Base-by-base conservation (phyloP, 2,329 filamentous ascomycete species). In the Graphiopsis chlorocephala region DNA sequence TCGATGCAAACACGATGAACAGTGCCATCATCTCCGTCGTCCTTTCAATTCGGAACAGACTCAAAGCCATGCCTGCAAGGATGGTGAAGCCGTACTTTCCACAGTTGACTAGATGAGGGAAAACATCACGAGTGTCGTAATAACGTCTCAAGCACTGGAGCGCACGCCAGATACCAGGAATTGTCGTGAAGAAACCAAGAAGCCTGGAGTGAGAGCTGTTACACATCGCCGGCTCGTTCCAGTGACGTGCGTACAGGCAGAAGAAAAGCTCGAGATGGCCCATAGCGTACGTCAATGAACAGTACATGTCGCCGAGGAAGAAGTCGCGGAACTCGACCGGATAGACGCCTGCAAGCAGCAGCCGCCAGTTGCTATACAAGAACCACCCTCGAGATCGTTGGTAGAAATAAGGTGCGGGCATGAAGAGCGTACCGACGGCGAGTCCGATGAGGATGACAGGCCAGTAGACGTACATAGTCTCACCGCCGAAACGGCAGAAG, bases 321-420 rank as follows among this genome's bases (percentile, higher is more conserved):
- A 99, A 98, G 78, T 99, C 95, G 65, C 93, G 87, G 76, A 98
- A 99, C 75, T 98, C 94, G 58, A 99, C 95, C 1, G 92, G 92
- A 73, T 96, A 97, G 23, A 96, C 76, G 4, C 93, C 93, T 15
- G 94, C 92, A 57, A 94, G 84, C 61, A 96, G 80, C 20, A 98
- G 82, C 66, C 95, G 91, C 86, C 91, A 96, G 90, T 95, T 89
- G n/a, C 92, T 93, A 76, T 93, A 93, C 29, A 91, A 83, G 76
- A 96, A 90, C 94, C 95, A 99, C 69, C 84, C 86, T 45, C 95
- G 86, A 71, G 90, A 92, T 68, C 86, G 85, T 72, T 92, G 85
- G 72, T 92, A 94, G 42, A 97, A 78, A 0, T 91, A 77, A 0
- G 86, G 91, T 1, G 86, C 84, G 0, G 95, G 95, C 70, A 96